Evolutionary conservation across 495 filamentous ascomycete genomes (phyloP), one percentile per base, ranked within the genome.

Genomic region (Letharia columbiana): DNA sequence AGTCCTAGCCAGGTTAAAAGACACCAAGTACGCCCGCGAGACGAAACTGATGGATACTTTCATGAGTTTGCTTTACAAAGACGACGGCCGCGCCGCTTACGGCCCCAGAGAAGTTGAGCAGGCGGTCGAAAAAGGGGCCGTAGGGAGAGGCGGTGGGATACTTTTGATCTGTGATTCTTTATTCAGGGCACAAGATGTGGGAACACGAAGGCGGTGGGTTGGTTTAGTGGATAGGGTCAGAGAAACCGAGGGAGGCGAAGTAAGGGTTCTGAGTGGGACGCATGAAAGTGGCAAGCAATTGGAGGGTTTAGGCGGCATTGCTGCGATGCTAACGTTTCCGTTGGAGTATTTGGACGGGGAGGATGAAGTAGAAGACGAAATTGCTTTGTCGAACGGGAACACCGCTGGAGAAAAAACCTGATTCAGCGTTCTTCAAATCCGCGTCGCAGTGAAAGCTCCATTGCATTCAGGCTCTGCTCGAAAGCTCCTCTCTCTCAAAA

Each of bases 201-300:
- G 78, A 15, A 87, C 86, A 71, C 81, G 94, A 73, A 92, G 84
- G 73, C 84, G 84, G 65, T 96, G 90, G 82, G 95, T 98, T 6
- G 75, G 77, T 33, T 80, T 98, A 69, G 93, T 97, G 50, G 94
- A 98, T 74, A 89, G 86, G 57, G 94, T 98, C n/a, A 88, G 88
- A 70, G 89, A 88, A 60, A 75, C 80, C 5, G 86, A 89, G 61
- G 95, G 95, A 44, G 94, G 94, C 1, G 92, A 97, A 70, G 88
- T 90, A 1, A 84, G 91, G 61, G 81, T 97, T 37, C 76, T 98
- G 56, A 98, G 95, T 71, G 91, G 88, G 67, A 87, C 94, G 71
- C 93, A 98, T 75, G 94, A 96, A 79, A 97, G 94, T 77, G 94
- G 94, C 23, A 87, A 88, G 76, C 78, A 91, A 64, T 77, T 98